A percentile compares a stretch with the other conserved stretches of the same genome.
These are phyloP conservation scores for Schizopora paradoxa DNA, from an alignment of 1,284 basidiomycete genomes.

Conservation along the genomic window DNA sequence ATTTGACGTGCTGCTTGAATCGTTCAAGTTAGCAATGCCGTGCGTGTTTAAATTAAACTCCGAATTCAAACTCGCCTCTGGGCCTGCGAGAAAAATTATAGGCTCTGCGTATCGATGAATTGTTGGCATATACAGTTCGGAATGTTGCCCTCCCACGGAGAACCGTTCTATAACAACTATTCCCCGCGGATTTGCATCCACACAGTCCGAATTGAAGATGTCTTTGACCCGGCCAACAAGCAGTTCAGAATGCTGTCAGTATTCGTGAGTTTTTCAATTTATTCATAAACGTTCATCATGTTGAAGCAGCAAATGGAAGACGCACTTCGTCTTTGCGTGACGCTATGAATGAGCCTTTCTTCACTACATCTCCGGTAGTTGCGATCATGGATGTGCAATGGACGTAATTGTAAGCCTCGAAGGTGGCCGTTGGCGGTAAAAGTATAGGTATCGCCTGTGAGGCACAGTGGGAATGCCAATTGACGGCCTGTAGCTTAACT, in stretches of 20 bases:
- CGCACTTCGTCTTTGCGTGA: too few species aligned
- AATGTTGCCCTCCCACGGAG: neutral
- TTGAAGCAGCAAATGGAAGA: too few species aligned
- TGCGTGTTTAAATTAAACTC: neutral
- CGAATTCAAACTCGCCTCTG: neutral
- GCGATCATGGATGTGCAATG: too few species aligned
- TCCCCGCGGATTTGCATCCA: neutral
- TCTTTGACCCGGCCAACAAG: neutral
- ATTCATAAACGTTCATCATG: too few species aligned
- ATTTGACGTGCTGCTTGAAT: constrained; percentile 1
- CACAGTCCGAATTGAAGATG: neutral
- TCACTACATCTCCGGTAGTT: too few species aligned
- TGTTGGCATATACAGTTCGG: constrained; percentile 6
- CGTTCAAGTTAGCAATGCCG: too few species aligned
- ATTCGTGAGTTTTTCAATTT: too few species aligned
- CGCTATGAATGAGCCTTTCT: too few species aligned
- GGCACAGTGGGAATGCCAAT: neutral
- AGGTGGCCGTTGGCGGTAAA: neutral
- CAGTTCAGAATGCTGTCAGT: too few species aligned
- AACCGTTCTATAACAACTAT: neutral
- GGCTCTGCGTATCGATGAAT: neutral
- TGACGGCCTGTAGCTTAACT: neutral
- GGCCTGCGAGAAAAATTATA: neutral
- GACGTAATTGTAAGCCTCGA: too few species aligned
- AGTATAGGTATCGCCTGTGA: neutral